Evolutionary conservation across 148 eudicot genomes (phyloP).

Genomic region (Silene conica): DNA sequence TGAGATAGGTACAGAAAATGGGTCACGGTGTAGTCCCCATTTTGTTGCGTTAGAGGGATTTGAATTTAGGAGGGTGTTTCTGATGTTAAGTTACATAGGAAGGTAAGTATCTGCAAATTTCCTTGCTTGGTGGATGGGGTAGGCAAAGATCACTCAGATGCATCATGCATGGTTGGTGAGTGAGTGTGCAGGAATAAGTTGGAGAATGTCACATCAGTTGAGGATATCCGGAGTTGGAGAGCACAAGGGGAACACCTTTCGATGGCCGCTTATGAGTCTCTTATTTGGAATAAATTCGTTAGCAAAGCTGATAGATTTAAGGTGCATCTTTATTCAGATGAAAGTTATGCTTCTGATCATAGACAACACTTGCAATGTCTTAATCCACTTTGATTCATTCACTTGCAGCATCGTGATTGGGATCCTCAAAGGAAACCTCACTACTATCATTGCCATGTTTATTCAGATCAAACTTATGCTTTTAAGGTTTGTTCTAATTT

Average conservation of each 20-base stretch:
- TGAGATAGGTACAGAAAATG: not conserved
- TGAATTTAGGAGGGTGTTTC: not conserved
- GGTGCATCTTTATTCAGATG: constrained; percentile 5
- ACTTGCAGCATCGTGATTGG: constrained; percentile 42
- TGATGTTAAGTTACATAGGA: constrained; percentile 14
- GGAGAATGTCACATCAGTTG: constrained; percentile 34
- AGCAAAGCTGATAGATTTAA: constrained; percentile 1
- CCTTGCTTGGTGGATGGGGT: too few relatives aligned
- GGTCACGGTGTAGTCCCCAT: not conserved
- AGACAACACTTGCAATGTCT: not conserved
- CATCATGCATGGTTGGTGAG: too few relatives aligned
- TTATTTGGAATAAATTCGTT: constrained; percentile 39
- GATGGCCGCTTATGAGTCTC: constrained; percentile 44
- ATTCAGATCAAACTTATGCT: constrained; percentile 38
- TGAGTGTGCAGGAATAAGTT: constrained; percentile 37
- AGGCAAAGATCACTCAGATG: not conserved
- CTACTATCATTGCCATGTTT: constrained; percentile 53
- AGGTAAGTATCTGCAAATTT: not conserved
- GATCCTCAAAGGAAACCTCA: constrained; percentile 41
- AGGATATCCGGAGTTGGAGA: constrained; percentile 27
- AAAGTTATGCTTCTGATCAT: not conserved
- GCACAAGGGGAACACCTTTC: constrained; percentile 20
- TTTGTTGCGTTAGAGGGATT: constrained; percentile 9
- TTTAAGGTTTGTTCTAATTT: constrained; percentile 48
- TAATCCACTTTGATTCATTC: not conserved